phyloP scores from a whole-genome alignment of 257 asterid species.

The Solanum chmielewskii region DNA sequence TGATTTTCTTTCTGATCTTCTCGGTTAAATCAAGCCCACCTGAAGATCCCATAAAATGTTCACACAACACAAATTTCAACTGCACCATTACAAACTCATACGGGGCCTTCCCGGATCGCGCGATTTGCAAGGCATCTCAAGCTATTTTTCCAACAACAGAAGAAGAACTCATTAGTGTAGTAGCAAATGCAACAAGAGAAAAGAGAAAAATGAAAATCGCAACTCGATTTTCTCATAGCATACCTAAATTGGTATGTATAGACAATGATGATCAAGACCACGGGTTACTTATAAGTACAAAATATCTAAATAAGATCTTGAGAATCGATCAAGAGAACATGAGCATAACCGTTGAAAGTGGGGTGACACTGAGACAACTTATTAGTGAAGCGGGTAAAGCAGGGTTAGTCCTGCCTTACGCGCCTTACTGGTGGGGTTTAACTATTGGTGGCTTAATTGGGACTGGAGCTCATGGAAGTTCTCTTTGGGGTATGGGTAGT shows the following conservation, averaged over 20 bases:
- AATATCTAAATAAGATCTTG: not conserved
- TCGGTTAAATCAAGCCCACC: slow-evolving; percentile 6
- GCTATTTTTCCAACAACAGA: slow-evolving; percentile 13
- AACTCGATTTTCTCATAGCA: slow-evolving; percentile 19
- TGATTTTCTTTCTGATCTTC: not conserved
- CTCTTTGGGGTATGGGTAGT: slow-evolving; percentile 16
- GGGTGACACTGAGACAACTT: slow-evolving; percentile 3
- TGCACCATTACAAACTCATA: slow-evolving; percentile 22
- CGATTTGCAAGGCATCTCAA: slow-evolving; percentile 10
- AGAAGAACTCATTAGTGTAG: slow-evolving; percentile 5
- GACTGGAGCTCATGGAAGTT: slow-evolving; percentile 26
- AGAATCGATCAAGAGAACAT: not conserved
- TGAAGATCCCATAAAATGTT: slow-evolving; percentile 18
- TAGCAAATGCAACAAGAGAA: slow-evolving; percentile 8
- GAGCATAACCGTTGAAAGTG: slow-evolving; percentile 14
- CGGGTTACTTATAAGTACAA: slow-evolving; percentile 20
- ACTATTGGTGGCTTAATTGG: slow-evolving; percentile 14
- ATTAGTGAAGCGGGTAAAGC: slow-evolving; percentile 6
- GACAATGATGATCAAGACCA: not conserved
- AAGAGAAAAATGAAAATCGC: slow-evolving; percentile 19
- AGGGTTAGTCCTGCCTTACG: slow-evolving; percentile 8
- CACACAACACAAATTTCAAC: not conserved
- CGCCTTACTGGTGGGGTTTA: slow-evolving; percentile 27
- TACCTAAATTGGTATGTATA: slow-evolving; percentile 15
- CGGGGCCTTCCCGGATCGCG: slow-evolving; percentile 13